phyloP scores from a whole-genome alignment of 805 yeast genomes.

The Nakazawaea siamensis region DNA sequence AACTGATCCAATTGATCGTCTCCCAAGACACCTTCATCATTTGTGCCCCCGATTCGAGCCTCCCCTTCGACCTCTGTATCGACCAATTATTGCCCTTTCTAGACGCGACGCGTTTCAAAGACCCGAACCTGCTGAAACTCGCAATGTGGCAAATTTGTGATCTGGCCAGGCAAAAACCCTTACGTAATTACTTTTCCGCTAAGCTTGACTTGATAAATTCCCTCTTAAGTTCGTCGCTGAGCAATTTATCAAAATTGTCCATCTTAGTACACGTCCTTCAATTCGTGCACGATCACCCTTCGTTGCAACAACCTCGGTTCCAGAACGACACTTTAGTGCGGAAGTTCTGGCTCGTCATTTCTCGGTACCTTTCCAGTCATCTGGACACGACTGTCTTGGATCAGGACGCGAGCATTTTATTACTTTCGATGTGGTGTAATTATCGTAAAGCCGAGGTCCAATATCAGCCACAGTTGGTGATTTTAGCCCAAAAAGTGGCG shows the following conservation, averaged over 20 bases:
- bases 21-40: slow-evolving; percentile 10
- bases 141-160: too few relatives aligned
- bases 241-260: slow-evolving; percentile 17
- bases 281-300: slow-evolving; percentile 18
- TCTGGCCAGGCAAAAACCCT: too few relatives aligned
- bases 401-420: slow-evolving; percentile 18
- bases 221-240: too few relatives aligned
- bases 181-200: too few relatives aligned
- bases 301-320: slow-evolving; percentile 15
- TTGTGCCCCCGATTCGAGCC: slow-evolving; percentile 1
- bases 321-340: slow-evolving; percentile 18
- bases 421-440: slow-evolving; percentile 15
- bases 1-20: slow-evolving; percentile 17
- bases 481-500: slow-evolving; percentile 15
- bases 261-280: slow-evolving; percentile 18
- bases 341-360: slow-evolving; percentile 22
- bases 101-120: background rate
- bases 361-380: background rate
- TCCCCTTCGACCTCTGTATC: background rate
- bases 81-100: background rate
- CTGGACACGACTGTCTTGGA: slow-evolving; percentile 16
- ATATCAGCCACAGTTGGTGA: slow-evolving; percentile 13
- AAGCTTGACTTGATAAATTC: too few relatives aligned
- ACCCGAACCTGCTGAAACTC: too few relatives aligned
- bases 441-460: slow-evolving; percentile 14